Evolutionary conservation across 179 eudicot genomes (phyloP).

Genomic region (Beta corolliflora): DNA sequence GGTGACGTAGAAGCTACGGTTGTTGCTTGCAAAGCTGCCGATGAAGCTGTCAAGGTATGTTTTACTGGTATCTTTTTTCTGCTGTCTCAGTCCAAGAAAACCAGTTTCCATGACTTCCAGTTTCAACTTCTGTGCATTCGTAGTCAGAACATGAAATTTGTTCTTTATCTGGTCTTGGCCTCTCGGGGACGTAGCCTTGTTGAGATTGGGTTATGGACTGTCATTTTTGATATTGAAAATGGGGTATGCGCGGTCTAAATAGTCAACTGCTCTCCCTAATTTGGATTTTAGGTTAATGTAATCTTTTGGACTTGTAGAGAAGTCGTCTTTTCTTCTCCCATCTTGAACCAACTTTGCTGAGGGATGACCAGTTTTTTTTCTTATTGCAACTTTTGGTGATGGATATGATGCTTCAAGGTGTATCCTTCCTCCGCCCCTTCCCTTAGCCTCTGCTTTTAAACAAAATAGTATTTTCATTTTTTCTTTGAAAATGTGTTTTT

Average conservation of each 20-base stretch:
- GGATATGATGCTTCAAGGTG: background rate
- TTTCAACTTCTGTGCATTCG: background rate
- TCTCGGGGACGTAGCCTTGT: background rate
- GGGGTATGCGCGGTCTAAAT: background rate
- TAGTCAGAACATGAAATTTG: too few relatives aligned
- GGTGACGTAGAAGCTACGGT: constrained; percentile 80
- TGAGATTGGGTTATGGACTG: background rate
- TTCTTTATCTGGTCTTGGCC: background rate
- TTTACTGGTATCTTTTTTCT: background rate
- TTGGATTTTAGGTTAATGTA: background rate
- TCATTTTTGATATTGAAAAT: background rate
- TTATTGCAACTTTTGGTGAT: background rate
- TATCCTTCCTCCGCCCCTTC: background rate
- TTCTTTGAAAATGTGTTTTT: too few relatives aligned
- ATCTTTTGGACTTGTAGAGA: background rate
- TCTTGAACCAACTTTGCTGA: background rate
- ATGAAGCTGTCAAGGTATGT: constrained; percentile 85
- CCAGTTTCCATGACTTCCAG: background rate
- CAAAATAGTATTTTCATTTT: too few relatives aligned
- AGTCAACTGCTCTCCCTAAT: background rate
- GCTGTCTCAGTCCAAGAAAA: background rate
- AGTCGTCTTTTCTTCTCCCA: constrained; percentile 1
- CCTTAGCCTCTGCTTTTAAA: background rate
- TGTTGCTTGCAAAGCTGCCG: constrained; percentile 86
- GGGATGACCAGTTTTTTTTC: background rate